Evolutionary conservation across 345 rosid species (phyloP), one percentile per base, ranked within the genome.

Genomic region (Dipteronia dyeriana): DNA sequence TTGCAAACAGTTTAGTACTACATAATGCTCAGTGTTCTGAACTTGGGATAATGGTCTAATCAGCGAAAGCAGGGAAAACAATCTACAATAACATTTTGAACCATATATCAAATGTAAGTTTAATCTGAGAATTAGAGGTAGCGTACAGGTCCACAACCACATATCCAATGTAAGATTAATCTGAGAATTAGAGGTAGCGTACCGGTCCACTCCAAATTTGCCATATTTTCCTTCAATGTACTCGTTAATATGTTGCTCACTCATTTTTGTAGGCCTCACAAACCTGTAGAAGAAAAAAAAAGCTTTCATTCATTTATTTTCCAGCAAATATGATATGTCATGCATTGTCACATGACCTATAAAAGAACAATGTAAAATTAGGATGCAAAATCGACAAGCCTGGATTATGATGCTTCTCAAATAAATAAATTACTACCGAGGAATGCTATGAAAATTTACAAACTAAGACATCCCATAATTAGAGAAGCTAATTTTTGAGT

Each of bases 121-220:
- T 16, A 41, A 66, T 10, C 5, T 47, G 74, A 64, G 68, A 45
- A 73, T 31, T 71, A 62, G 34, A 22, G 75, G 65, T 45, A 76
- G 79, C 89, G 73, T 88, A 95, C 99, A 94, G 86, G 75, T 95
- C 93, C 80, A 95, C 95, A 68, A 68, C 57, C 39, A 1, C 2
- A 26, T 34, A 66, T 43, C 66, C 23, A 29, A 14, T 7, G 12
- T 54, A 13, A 43, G 12, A 22, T 23, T 16, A 41, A 66, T 10
- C 5, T 47, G 74, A 64, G 68, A 45, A 73, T 31, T 71, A 62
- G 34, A 22, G 75, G 65, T 45, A 76, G 79, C 89, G 73, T 88
- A 95, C 99, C 95, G 86, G 75, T 95, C 93, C 80, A 95, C 95
- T 70, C 99, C 96, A 71, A 95, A 77, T 84, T 90, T 90, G 2